phyloP scores from a whole-genome alignment of 441 rosid species.

The Metrosideros polymorpha region DNA sequence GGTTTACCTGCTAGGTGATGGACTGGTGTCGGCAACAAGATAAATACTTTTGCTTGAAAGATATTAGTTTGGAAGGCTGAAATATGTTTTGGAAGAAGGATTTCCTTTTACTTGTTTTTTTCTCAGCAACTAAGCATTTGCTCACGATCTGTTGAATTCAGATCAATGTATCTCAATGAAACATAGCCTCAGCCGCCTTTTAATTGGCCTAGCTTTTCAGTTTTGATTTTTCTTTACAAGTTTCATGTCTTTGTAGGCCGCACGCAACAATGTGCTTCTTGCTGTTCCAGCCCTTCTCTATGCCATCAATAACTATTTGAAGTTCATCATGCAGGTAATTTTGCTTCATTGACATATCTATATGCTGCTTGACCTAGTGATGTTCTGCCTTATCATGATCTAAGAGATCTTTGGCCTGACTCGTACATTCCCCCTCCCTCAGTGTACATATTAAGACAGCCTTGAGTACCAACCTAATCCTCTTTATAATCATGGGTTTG shows the following conservation, averaged over 20 bases:
- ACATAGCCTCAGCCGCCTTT: neutral
- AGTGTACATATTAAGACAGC: neutral
- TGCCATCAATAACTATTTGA: slow-evolving; percentile 93
- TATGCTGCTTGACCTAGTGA: neutral
- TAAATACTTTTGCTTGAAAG: neutral
- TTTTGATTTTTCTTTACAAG: neutral
- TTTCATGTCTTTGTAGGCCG: slow-evolving; percentile 55
- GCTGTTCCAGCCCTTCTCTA: slow-evolving; percentile 97
- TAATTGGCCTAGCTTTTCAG: neutral
- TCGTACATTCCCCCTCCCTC: neutral
- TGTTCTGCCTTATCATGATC: neutral
- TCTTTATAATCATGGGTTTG: neutral
- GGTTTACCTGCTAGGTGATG: neutral
- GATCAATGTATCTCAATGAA: neutral
- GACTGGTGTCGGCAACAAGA: neutral
- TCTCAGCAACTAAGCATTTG: neutral
- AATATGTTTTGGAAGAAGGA: neutral
- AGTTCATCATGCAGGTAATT: slow-evolving; percentile 96
- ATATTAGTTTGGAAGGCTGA: neutral
- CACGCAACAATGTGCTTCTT: slow-evolving; percentile 90
- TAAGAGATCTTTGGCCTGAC: neutral
- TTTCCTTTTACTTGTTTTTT: neutral
- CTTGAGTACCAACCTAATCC: neutral
- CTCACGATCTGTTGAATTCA: neutral
- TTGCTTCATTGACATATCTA: neutral